Evolutionary conservation across 805 yeast genomes (phyloP).

Genomic region (Debaryomyces maramus): DNA sequence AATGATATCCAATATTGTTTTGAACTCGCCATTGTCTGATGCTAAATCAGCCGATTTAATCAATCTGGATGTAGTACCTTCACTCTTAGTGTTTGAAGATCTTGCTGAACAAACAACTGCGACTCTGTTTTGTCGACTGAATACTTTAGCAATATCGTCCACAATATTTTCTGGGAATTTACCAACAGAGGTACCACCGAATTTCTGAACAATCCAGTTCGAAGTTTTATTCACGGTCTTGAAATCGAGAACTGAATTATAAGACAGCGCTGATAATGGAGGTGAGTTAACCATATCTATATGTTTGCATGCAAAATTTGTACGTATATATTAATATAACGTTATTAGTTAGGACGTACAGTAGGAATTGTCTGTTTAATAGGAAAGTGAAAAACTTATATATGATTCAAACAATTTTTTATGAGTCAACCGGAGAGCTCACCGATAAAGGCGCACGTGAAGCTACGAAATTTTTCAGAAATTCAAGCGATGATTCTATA

Average conservation of each 20-base stretch:
- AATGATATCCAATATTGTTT: slow-evolving; percentile 60
- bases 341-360: too few relatives aligned
- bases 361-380: too few relatives aligned
- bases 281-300: slow-evolving; percentile 20
- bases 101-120: slow-evolving; percentile 97
- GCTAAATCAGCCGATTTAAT: slow-evolving; percentile 82
- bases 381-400: background rate
- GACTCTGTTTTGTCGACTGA: slow-evolving; percentile 59
- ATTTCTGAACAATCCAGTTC: slow-evolving; percentile 71
- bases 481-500: too few relatives aligned
- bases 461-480: background rate
- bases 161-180: slow-evolving; percentile 87
- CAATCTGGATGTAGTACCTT: slow-evolving; percentile 92
- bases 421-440: background rate
- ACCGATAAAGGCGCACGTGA: background rate
- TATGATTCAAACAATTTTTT: slow-evolving; percentile 1
- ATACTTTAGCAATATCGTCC: slow-evolving; percentile 75
- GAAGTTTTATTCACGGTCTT: slow-evolving; percentile 15
- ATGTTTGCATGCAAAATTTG: background rate
- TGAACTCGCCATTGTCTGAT: slow-evolving; percentile 58
- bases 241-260: slow-evolving; percentile 43
- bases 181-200: slow-evolving; percentile 97
- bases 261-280: slow-evolving; percentile 27
- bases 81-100: slow-evolving; percentile 84
- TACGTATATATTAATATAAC: background rate